A percentile compares a stretch with the other conserved stretches of the same genome.
Evolutionary conservation across 139 green algal species (phyloP).

Genomic region (Spirogloea muscicola): DNA sequence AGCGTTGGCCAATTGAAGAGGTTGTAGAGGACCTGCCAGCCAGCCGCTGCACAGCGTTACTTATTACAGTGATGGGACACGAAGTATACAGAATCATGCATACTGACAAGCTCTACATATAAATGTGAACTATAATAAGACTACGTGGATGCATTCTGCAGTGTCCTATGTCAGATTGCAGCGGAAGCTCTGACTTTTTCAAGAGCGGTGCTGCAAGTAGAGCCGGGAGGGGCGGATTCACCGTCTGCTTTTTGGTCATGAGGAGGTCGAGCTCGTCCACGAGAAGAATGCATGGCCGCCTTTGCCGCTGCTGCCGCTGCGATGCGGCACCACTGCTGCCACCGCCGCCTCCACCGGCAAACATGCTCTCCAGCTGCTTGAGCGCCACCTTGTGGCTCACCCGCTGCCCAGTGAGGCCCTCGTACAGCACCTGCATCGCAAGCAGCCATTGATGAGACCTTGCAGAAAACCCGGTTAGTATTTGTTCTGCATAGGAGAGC

Average conservation of each 20-base stretch:
- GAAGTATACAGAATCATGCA: too few species aligned
- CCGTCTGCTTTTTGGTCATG: slow-evolving; percentile 75
- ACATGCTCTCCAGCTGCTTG: slow-evolving; percentile 65
- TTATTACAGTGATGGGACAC: too few species aligned
- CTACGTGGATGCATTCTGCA: neutral
- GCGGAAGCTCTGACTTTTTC: neutral
- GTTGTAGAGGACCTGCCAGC: slow-evolving; percentile 92
- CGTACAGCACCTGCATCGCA: slow-evolving; percentile 33
- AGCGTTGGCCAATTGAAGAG: slow-evolving; percentile 90
- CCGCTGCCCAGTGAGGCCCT: slow-evolving; percentile 73
- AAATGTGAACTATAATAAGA: neutral
- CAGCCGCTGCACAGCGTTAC: too few species aligned
- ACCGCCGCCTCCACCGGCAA: slow-evolving; percentile 42
- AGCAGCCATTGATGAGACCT: neutral
- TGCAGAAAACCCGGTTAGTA: neutral
- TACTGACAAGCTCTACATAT: neutral
- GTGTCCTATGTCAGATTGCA: neutral
- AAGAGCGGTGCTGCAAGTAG: neutral
- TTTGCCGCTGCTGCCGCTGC: neutral
- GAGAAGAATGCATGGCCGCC: slow-evolving; percentile 67
- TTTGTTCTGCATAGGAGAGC: neutral
- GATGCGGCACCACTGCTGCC: neutral
- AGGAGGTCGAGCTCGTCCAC: slow-evolving; percentile 96
- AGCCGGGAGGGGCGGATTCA: neutral
- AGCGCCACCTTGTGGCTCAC: slow-evolving; percentile 58